Conservation (phyloP, 2,329 filamentous ascomycete species). For the Pseudopithomyces maydicus region DNA sequence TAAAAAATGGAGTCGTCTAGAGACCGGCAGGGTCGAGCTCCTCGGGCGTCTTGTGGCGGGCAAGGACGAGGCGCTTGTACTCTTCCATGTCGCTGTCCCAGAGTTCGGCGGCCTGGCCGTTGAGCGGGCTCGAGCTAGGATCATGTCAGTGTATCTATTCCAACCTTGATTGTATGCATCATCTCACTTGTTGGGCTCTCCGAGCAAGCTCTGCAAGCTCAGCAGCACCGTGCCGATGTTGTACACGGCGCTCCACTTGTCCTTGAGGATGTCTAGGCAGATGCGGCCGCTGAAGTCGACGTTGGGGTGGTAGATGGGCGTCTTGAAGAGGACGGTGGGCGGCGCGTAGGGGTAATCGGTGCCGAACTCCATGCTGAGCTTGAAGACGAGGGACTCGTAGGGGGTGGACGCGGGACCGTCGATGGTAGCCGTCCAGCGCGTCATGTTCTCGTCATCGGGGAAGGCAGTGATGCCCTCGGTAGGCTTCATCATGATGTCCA, state of each 20-base stretch:
- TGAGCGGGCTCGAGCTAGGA: slow-evolving; percentile 83
- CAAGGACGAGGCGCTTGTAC: slow-evolving; percentile 78
- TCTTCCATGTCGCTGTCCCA: slow-evolving; percentile 89
- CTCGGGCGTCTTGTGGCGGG: slow-evolving; percentile 61
- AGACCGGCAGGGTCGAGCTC: slow-evolving; percentile 38
- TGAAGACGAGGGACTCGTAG: slow-evolving; percentile 86
- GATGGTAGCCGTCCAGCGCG: slow-evolving; percentile 89
- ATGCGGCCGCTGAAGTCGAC: slow-evolving; percentile 97
- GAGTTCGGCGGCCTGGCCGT: slow-evolving; percentile 92
- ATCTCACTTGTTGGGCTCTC: slow-evolving; percentile 95
- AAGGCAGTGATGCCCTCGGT: slow-evolving; percentile 95
- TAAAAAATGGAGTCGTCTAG: neutral
- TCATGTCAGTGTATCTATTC: neutral
- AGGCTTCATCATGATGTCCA: slow-evolving; percentile 96
- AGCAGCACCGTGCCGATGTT: slow-evolving; percentile 93
- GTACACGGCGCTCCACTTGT: slow-evolving; percentile 98
- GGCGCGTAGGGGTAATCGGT: slow-evolving; percentile 91
- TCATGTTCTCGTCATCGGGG: slow-evolving; percentile 85
- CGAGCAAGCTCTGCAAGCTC: slow-evolving; percentile 91
- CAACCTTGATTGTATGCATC: neutral
- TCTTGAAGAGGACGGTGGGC: slow-evolving; percentile 94
- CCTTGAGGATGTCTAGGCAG: slow-evolving; percentile 96
- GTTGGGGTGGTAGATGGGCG: slow-evolving; percentile 98
- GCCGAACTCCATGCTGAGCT: slow-evolving; percentile 90
- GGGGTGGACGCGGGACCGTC: slow-evolving; percentile 89